Conservation (phyloP, 176 grass and related monocot genomes). For the Poa pratensis region DNA sequence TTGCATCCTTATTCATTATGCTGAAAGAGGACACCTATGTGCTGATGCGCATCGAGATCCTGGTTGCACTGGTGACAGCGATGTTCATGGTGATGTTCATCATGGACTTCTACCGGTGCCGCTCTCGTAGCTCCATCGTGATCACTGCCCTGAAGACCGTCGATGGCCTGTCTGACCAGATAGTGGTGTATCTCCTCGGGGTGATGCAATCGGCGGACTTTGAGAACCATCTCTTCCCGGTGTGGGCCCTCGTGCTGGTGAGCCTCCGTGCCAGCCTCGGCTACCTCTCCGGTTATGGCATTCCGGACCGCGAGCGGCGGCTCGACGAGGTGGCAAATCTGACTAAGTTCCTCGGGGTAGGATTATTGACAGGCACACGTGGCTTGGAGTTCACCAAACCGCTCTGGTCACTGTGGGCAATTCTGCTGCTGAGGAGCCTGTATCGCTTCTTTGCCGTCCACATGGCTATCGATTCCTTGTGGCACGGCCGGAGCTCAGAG, state of each 20-base stretch:
- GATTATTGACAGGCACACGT: neutral
- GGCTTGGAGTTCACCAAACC: neutral
- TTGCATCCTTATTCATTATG: neutral
- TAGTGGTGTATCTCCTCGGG: slow-evolving; percentile 3
- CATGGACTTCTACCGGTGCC: slow-evolving; percentile 17
- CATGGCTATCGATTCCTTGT: neutral
- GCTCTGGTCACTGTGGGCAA: slow-evolving; percentile 3
- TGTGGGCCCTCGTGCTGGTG: slow-evolving; percentile 8
- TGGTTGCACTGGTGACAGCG: neutral
- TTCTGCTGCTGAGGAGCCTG: neutral
- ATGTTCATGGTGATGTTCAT: slow-evolving; percentile 32
- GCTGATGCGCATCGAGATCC: neutral
- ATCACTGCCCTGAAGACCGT: neutral
- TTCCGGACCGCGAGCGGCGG: neutral
- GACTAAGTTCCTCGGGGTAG: neutral
- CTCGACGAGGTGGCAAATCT: neutral
- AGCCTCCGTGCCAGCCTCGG: slow-evolving; percentile 5
- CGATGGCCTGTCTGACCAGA: neutral
- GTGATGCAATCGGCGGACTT: neutral
- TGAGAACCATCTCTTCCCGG: neutral
- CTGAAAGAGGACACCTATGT: neutral
- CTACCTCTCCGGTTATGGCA: slow-evolving; percentile 24
- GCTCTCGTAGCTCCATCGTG: neutral
- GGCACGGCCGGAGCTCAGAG: slow-evolving; percentile 29
- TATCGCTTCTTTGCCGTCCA: neutral